A percentile compares a stretch with the other conserved stretches of the same genome.
phyloP scores from a whole-genome alignment of 192 early-diverging fungal species.

The Paraglomus brasilianum region DNA sequence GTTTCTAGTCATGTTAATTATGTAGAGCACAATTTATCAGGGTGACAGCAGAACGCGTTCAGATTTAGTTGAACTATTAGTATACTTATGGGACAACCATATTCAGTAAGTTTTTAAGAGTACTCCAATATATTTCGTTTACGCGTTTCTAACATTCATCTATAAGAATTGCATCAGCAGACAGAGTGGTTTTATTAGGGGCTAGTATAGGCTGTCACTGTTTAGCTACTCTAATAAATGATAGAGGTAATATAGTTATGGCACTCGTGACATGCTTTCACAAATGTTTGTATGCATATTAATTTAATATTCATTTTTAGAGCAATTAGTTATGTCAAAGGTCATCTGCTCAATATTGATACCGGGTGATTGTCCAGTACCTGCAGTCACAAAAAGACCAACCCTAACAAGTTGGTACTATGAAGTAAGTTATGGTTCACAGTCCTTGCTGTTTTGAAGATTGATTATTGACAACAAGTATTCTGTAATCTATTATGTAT shows the following conservation, averaged over 20 bases:
- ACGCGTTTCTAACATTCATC: background rate
- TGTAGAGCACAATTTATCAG: background rate
- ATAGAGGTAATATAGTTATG: slow-evolving; percentile 26
- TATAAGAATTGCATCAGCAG: slow-evolving; percentile 15
- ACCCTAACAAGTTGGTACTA: slow-evolving; percentile 19
- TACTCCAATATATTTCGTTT: background rate
- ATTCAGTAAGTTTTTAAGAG: slow-evolving; percentile 12
- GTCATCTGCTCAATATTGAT: slow-evolving; percentile 41
- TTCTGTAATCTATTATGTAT: slow-evolving; percentile 22
- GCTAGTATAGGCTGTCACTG: slow-evolving; percentile 40
- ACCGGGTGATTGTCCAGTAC: slow-evolving; percentile 36
- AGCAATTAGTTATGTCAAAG: slow-evolving; percentile 34
- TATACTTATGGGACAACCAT: slow-evolving; percentile 44
- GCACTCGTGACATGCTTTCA: background rate
- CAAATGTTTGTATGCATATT: background rate
- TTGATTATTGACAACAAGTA: background rate
- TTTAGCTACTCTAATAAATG: slow-evolving; percentile 39
- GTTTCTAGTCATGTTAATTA: slow-evolving; percentile 3
- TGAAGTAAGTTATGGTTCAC: background rate
- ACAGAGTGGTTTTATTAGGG: slow-evolving; percentile 37
- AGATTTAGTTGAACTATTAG: slow-evolving; percentile 32
- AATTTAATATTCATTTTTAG: slow-evolving; percentile 2
- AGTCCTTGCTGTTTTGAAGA: background rate
- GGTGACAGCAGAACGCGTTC: slow-evolving; percentile 26
- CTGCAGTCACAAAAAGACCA: slow-evolving; percentile 36